Percentiles rank a stretch among this genome's conserved stretches.
Evolutionary conservation across 306 rosid genomes (phyloP).

Genomic region (Canavalia ensiformis): DNA sequence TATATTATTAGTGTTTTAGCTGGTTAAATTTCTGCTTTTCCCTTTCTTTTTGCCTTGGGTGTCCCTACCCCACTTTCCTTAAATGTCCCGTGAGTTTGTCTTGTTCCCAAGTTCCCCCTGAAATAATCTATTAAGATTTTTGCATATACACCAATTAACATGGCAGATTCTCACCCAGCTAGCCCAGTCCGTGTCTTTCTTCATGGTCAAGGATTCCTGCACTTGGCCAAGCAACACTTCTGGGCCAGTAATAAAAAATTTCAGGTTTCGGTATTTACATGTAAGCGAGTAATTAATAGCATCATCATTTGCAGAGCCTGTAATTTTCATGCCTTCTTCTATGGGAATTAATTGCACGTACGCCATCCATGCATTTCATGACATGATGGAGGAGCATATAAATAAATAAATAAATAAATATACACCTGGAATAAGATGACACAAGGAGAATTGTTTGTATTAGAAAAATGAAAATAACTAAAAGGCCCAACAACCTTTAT

Average conservation of each 20-base stretch:
- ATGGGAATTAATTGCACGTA: constrained; percentile 41
- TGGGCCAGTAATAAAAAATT: constrained; percentile 42
- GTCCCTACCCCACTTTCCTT: constrained; percentile 48
- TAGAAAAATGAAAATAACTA: constrained; percentile 43
- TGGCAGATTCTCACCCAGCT: constrained; percentile 49
- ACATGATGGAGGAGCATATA: constrained; percentile 27
- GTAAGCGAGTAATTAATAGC: background rate
- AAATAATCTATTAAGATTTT: constrained; percentile 29
- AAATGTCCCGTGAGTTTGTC: constrained; percentile 52
- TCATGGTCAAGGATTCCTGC: constrained; percentile 65
- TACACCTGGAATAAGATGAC: constrained; percentile 29
- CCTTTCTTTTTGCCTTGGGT: constrained; percentile 9
- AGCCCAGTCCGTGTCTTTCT: constrained; percentile 47
- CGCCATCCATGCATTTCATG: constrained; percentile 35
- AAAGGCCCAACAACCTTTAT: constrained; percentile 49
- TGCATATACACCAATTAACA: constrained; percentile 29
- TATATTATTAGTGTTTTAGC: background rate
- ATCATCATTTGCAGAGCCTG: constrained; percentile 39
- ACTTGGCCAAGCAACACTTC: constrained; percentile 61
- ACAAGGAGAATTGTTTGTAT: constrained; percentile 43
- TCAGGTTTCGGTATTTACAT: constrained; percentile 52
- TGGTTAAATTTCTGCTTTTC: constrained; percentile 39
- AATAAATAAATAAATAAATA: background rate
- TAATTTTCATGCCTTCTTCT: constrained; percentile 20
- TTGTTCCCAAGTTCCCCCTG: constrained; percentile 36